Percentiles rank a stretch among this genome's conserved stretches.
Conservation (phyloP, 225 moss, liverwort and hornwort species). For the Ulota crispa region DNA sequence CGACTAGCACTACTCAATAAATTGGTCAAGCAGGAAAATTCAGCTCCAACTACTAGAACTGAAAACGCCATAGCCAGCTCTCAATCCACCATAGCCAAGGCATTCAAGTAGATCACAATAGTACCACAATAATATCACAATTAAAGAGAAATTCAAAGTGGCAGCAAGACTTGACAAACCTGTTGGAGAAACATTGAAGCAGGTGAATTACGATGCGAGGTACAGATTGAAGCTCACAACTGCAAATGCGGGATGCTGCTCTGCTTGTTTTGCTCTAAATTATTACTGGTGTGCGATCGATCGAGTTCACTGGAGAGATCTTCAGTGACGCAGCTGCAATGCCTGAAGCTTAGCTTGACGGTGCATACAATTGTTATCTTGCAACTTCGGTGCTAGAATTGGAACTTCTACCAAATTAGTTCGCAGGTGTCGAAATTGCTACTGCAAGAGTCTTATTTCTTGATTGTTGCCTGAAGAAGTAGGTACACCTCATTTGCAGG, state of each 20-base stretch:
- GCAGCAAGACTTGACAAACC: conserved; percentile 18
- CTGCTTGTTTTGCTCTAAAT: neutral
- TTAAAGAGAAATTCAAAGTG: neutral
- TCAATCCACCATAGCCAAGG: neutral
- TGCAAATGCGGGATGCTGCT: neutral
- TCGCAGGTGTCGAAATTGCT: neutral
- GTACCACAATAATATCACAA: neutral
- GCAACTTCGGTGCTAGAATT: neutral
- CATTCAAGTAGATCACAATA: neutral
- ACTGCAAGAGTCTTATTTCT: neutral
- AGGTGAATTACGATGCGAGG: neutral
- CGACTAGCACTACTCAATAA: neutral
- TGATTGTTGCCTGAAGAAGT: neutral
- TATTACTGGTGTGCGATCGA: neutral
- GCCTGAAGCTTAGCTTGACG: neutral
- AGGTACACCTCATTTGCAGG: no score
- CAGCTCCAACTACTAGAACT: neutral
- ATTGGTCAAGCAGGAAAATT: neutral
- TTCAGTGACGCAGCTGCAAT: neutral
- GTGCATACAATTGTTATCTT: neutral
- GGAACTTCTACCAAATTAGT: neutral
- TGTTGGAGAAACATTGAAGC: conserved; percentile 33
- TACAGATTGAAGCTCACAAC: neutral
- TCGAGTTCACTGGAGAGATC: neutral
- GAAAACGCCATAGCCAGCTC: neutral